Base-by-base conservation (phyloP, 2,329 filamentous ascomycete genomes). In the Fusarium anguioides region DNA sequence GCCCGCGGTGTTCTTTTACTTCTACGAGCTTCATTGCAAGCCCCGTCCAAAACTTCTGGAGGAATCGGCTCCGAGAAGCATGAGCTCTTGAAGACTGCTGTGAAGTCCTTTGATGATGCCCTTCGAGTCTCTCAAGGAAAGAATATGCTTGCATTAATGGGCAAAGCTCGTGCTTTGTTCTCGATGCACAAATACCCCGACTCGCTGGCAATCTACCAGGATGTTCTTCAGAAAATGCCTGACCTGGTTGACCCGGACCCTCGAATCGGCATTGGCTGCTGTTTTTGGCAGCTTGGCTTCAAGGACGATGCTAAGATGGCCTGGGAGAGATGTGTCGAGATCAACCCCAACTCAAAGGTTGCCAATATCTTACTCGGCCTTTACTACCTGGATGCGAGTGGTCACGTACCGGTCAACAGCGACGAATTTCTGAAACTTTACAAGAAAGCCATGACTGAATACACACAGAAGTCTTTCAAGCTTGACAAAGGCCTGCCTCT, bases 81-180 rank as follows among this genome's bases (percentile, higher is more conserved):
- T 48, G 94, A 97, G 70, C 89, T 94, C 36, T 80, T 97, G 64
- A 92, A 93, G 71, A 89, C 91, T 64, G 94, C 96, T 2, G 83
- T 95, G 64, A 97, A 97, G 79, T 93, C 92, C 64, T 99, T 99
- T 75, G 96, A 99, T 68, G 95, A 98, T 77, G 94, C 95, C 4
- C 89, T 96, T 48, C 89, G 93, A 66, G 89, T 92, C 8, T 97
- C 95, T 0, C 87, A 91, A 54, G 90, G 91, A 26, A 92, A 91
- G 76, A 99, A 99, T 75, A 90, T 98, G 83, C 89, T 99, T 83
- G 96, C 96, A 0, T 83, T 94, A 31, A 87, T 99, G 82, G 96
- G 96, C 49, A 96, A 94, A 77, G 92, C 95, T 10, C 89, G 94
- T 71, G 92, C 93, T 20, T 83, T 93, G 49, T 99, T 93, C 77